Base-by-base conservation (phyloP, 495 filamentous ascomycete species). In the Penicillium turbatum region DNA sequence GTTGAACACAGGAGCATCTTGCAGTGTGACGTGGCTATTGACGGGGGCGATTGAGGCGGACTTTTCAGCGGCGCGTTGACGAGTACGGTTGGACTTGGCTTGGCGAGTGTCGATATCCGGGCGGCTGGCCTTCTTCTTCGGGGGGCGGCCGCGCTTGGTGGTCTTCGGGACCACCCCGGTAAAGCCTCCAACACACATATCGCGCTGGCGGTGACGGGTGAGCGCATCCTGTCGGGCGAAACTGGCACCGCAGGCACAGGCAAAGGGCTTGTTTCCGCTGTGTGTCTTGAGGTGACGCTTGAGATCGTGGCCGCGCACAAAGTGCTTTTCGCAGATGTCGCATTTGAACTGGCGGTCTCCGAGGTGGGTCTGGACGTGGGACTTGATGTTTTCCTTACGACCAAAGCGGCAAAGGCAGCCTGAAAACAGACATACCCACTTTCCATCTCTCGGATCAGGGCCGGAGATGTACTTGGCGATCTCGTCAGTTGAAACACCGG, bases 231-330 rank as follows among this genome's bases (percentile, higher is more conserved):
- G 91, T 50, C 93, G 80, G 12, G 91, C 90, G 64, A 97, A 97
- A 45, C 84, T 87, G 61, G 88, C 90, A 40, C 92, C 89, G 68
- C 93, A 98, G 44, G 85, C 79, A 68, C 93, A 98, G 26, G 85
- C 85, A 59, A 96, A 93, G 2, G 93, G 90, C 72, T 96, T 95
- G 63, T 92, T 84, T 34, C 90, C 90, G 16, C 85, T 91, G 70
- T 98, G 93, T 49, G 97, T 97, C 72, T 96, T 96, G 59, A 90
- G 84, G 65, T 98, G 93, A 17, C 93, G 86, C 71, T 97, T 98
- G 51, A 97, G 82, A 64, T 98, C 93, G 65, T 98, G 95, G 55
- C 93, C 91, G 24, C 93, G 85, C 53, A 97, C 95, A 62, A 98
- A 98, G 68, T 89, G 89, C 68, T 97, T 97, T 21, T 84, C 77